Conservation (phyloP, 768 basidiomycete genomes). For the Rhodotorula sphaerocarpa region DNA sequence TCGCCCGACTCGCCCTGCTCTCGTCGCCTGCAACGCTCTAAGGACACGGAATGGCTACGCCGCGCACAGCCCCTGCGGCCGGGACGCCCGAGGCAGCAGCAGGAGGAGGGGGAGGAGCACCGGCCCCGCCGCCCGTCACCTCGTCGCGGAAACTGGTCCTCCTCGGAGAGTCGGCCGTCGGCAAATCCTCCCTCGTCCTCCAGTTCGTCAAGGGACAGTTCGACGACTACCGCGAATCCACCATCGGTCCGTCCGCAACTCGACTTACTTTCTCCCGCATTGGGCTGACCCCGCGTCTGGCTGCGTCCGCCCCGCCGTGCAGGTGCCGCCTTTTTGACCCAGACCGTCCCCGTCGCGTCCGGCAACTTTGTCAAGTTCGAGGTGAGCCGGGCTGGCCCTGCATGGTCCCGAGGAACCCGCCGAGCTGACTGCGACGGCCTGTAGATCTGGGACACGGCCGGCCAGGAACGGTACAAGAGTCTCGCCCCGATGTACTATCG, state of each 20-base stretch:
- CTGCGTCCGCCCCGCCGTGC: no score
- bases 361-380: constrained; percentile 93
- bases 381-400: constrained; percentile 49
- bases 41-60: neutral
- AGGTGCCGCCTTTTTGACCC: constrained; percentile 89
- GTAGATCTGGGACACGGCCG: constrained; percentile 76
- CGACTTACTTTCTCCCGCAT: neutral
- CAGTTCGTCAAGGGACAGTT: constrained; percentile 96
- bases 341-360: constrained; percentile 84
- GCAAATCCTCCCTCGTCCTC: constrained; percentile 81
- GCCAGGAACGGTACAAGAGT: constrained; percentile 89
- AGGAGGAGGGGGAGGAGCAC: no score
- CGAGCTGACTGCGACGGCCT: neutral
- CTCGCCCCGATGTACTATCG: constrained; percentile 92
- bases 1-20: no score
- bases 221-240: constrained; percentile 89
- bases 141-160: constrained; percentile 73
- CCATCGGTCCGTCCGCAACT: constrained; percentile 62
- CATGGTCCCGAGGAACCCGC: no score
- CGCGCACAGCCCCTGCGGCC: neutral
- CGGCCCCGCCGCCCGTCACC: constrained; percentile 5
- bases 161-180: constrained; percentile 88
- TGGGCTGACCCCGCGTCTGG: no score
- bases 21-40: no score
- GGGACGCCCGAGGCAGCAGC: no score